Evolutionary conservation across 352 stramenopile species (phyloP), one percentile per base, ranked within the genome.

Genomic region (Lagenidium giganteum): DNA sequence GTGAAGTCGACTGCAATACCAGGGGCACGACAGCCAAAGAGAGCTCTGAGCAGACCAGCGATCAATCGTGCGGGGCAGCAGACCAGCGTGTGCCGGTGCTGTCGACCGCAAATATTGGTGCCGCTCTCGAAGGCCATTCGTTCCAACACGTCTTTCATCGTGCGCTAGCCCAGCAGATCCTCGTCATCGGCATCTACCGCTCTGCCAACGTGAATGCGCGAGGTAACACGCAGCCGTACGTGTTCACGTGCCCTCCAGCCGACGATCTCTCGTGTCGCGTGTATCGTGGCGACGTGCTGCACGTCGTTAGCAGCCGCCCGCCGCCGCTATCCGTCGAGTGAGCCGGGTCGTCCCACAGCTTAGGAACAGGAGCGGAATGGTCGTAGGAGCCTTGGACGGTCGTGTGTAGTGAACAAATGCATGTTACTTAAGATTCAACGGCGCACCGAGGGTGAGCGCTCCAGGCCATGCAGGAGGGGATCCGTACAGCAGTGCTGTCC

Each of bases 221-320:
- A 7, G 64, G 67, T 4, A 75, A 75, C 33, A 26, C 42, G 21
- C 42, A 69, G 25, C 54, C 67, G 36, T 73, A 72, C 45, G 61
- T 70, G 41, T 55, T 69, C 32, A 75, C 57, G 8, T 65, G 57
- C 29, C 64, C 63, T 6, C 41, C 8, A 40, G 34, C 7, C 25
- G 30, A 27, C 34, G 24, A 1, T 36, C n/a, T n/a, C n/a, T 29
- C 14, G 37, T 57, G 16, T 28, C 25, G 5, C 25, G 67, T 28
- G 59, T 57, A 40, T 46, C 33, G n/a, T 24, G 59, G 48, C 3
- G 51, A 73, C 34, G 31, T 33, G 29, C 38, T 73, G 17, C 46
- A 70, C 39, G 47, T 67, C 17, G 35, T 73, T n/a, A n/a, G n/a
- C n/a, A n/a, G n/a, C n/a, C n/a, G n/a, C n/a, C n/a, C n/a, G n/a